Base-by-base conservation (phyloP, 371 early-diverging fungal genomes). In the Saksenaea vasiformis region DNA sequence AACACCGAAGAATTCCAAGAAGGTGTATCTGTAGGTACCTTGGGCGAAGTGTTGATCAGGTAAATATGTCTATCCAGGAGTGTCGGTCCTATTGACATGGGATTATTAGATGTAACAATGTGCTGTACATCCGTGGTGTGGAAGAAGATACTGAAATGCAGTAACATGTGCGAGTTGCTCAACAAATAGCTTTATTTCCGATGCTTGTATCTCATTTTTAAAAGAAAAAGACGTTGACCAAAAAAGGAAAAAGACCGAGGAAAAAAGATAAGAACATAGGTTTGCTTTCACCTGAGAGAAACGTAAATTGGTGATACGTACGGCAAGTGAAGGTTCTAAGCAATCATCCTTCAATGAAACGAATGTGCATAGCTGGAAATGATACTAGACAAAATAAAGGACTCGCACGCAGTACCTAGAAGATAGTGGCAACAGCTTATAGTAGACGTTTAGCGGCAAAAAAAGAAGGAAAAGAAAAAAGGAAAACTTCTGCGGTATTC, bases 1-100 rank as follows among this genome's bases (percentile, higher is more conserved):
- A 91, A 95, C 69, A 91, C 97, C 22, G 98, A 97, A 71, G 98
- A 97, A 72, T 97, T 88, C 74, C 85, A 94, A 58, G 94, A 97
- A 66, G 98, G 98, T 22, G 88, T 85, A 4, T 92, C 93, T 28
- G 85, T 89, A 24, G 97, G 96, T 43, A 87, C 88, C 60, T 80
- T 95, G 41, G 97, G 97, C 34, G 97, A 98, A 82, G 91, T 98
- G 5, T 82, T 97, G 69, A 94, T 98, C 64, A 85, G 94, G 91
- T 89, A 78, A 56, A 55, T 44, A 22, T 28, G 26, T 17, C 27
- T 27, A 31, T 13, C 37, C 1, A 47, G 28, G 13, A 56, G 4
- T 51, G 14, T 19, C 4, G 31, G 7, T 31, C 4, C 2, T 31
- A 31, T 31, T 65, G 10, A 24, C 9, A 41, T 36, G 7, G 22